Evolutionary conservation across 2,329 filamentous ascomycete species (phyloP).

Genomic region (Plectosphaerella plurivora): DNA sequence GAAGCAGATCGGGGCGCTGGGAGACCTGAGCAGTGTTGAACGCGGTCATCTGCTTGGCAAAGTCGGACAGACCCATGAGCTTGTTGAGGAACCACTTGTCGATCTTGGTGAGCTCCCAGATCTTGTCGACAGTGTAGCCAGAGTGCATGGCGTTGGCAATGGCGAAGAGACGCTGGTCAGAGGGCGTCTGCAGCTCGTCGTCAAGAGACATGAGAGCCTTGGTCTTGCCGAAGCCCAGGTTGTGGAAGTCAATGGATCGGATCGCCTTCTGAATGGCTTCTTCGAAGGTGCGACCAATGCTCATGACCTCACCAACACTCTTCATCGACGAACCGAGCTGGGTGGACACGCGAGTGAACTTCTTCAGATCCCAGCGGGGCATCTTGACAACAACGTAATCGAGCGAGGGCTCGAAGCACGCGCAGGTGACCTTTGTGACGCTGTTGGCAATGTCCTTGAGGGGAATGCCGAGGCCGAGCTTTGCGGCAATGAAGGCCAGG

Average conservation of each 20-base stretch:
- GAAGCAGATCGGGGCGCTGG: constrained; percentile 61
- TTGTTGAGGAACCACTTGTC: constrained; percentile 97
- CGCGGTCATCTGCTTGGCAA: constrained; percentile 71
- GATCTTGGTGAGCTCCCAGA: constrained; percentile 97
- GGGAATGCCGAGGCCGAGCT: constrained; percentile 90
- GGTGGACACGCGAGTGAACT: constrained; percentile 95
- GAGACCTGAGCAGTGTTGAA: constrained; percentile 63
- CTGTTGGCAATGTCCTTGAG: constrained; percentile 96
- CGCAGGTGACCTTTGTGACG: constrained; percentile 91
- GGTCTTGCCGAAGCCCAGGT: constrained; percentile 90
- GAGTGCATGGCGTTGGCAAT: constrained; percentile 96
- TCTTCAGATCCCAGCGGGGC: constrained; percentile 97
- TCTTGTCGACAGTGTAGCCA: constrained; percentile 92
- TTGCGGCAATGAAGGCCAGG: constrained; percentile 92
- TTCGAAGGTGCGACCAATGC: constrained; percentile 92
- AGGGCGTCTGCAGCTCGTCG: constrained; percentile 92
- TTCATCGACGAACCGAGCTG: constrained; percentile 98
- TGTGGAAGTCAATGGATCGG: constrained; percentile 89
- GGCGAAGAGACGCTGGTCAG: constrained; percentile 93
- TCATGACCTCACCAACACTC: constrained; percentile 99
- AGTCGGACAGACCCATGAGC: constrained; percentile 86
- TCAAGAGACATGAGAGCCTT: constrained; percentile 92
- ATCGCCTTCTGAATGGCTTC: constrained; percentile 99
- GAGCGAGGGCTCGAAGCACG: constrained; percentile 96
- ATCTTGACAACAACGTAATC: constrained; percentile 99